A percentile compares a stretch with the other conserved stretches of the same genome.
Evolutionary conservation across 1,284 basidiomycete species (phyloP).

Genomic region (Papiliotrema laurentii): DNA sequence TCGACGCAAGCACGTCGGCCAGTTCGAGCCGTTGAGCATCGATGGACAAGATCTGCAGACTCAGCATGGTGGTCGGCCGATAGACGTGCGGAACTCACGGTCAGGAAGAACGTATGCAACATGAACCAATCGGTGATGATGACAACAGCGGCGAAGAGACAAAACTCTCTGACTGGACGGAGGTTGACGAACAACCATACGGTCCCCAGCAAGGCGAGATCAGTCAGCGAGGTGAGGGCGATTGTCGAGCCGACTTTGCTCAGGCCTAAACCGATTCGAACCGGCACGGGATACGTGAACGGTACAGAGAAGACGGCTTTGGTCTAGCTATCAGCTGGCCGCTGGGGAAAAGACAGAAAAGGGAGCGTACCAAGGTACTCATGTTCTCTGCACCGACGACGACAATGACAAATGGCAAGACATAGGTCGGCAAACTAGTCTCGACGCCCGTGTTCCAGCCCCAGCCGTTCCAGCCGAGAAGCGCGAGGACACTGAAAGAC

Average conservation of each 20-base stretch:
- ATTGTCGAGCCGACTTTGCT: constrained; percentile 84
- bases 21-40: constrained; percentile 55
- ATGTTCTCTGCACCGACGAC: constrained; percentile 97
- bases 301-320: constrained; percentile 86
- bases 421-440: constrained; percentile 49
- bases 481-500: constrained; percentile 67
- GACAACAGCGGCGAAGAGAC: constrained; percentile 87
- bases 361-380: constrained; percentile 74
- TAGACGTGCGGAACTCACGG: constrained; percentile 30
- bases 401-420: constrained; percentile 88
- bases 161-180: constrained; percentile 86
- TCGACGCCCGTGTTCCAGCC: constrained; percentile 25
- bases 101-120: constrained; percentile 56
- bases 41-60: constrained; percentile 50
- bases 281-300: constrained; percentile 83
- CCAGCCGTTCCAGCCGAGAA: constrained; percentile 44
- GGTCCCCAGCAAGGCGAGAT: constrained; percentile 73
- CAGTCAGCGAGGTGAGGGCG: constrained; percentile 82
- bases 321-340: constrained; percentile 53
- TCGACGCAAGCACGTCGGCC: constrained; percentile 38
- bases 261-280: constrained; percentile 83
- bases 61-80: neutral
- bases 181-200: constrained; percentile 68
- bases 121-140: constrained; percentile 88
- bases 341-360: neutral